Percentiles rank a stretch among this genome's conserved stretches.
phyloP scores from a whole-genome alignment of 495 filamentous ascomycete genomes.

The Staphylotrichum longicolle region DNA sequence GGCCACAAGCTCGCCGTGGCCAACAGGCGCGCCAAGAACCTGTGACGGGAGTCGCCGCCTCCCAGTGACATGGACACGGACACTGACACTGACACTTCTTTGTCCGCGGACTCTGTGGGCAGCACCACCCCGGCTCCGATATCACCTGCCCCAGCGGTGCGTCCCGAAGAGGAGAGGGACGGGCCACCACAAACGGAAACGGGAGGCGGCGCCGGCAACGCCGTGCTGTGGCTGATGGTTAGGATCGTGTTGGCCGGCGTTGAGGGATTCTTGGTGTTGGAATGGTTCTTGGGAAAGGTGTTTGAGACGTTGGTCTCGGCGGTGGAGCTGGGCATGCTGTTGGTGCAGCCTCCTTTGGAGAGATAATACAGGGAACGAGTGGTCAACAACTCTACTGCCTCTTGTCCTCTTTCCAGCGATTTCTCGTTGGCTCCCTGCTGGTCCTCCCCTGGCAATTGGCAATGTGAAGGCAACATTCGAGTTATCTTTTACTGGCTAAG shows the following conservation, averaged over 20 bases:
- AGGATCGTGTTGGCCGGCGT: constrained; percentile 29
- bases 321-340: constrained; percentile 33
- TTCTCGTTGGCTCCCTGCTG: too few species aligned
- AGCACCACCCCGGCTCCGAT: background rate
- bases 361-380: too few species aligned
- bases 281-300: constrained; percentile 29
- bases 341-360: constrained; percentile 21
- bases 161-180: constrained; percentile 1
- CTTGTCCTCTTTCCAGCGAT: too few species aligned
- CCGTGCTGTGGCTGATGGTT: constrained; percentile 31
- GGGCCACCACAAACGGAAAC: background rate
- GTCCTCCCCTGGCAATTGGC: too few species aligned
- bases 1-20: constrained; percentile 77
- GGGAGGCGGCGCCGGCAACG: constrained; percentile 25
- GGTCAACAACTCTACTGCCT: too few species aligned
- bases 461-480: too few species aligned
- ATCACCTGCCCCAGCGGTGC: background rate
- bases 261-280: constrained; percentile 25
- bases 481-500: too few species aligned
- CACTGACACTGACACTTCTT: background rate
- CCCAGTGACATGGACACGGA: constrained; percentile 3
- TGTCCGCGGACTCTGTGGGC: constrained; percentile 6
- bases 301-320: constrained; percentile 29
- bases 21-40: constrained; percentile 76
- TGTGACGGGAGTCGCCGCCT: constrained; percentile 41